Conservation (phyloP, 2,329 filamentous ascomycete species). For the Monosporascus ibericus region DNA sequence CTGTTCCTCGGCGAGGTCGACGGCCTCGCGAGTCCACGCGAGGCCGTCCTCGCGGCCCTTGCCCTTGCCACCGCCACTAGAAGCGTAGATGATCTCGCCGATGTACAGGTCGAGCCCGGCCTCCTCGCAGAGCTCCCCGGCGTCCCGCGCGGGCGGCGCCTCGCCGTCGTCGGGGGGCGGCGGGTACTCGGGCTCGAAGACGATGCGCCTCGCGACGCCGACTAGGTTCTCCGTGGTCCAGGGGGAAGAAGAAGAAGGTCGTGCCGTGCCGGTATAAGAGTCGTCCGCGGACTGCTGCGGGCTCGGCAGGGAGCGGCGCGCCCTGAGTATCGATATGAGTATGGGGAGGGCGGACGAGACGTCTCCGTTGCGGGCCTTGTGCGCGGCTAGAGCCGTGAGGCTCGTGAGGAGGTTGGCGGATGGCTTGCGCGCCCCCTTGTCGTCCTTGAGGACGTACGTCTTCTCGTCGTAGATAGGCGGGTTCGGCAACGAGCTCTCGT, state of each 20-base stretch:
- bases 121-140: slow-evolving; percentile 71
- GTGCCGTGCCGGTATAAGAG: slow-evolving; percentile 4
- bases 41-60: slow-evolving; percentile 60
- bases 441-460: slow-evolving; percentile 59
- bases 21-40: slow-evolving; percentile 84
- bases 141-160: slow-evolving; percentile 56
- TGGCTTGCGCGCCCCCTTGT: slow-evolving; percentile 38
- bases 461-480: slow-evolving; percentile 44
- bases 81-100: slow-evolving; percentile 81
- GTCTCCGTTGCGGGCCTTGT: slow-evolving; percentile 66
- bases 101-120: slow-evolving; percentile 84
- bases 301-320: slow-evolving; percentile 55
- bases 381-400: slow-evolving; percentile 71
- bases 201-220: slow-evolving; percentile 18
- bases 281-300: slow-evolving; percentile 3
- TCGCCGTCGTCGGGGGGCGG: slow-evolving; percentile 65
- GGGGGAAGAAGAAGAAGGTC: slow-evolving; percentile 6
- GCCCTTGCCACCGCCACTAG: slow-evolving; percentile 27
- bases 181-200: slow-evolving; percentile 60
- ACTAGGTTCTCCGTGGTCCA: slow-evolving; percentile 21
- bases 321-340: slow-evolving; percentile 76
- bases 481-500: slow-evolving; percentile 35
- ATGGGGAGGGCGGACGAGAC: slow-evolving; percentile 69
- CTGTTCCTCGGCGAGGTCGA: slow-evolving; percentile 70
- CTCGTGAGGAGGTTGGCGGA: slow-evolving; percentile 71